Percentiles rank a stretch among this genome's conserved stretches.
phyloP scores from a whole-genome alignment of 257 asterid genomes.

The Salvia hispanica region DNA sequence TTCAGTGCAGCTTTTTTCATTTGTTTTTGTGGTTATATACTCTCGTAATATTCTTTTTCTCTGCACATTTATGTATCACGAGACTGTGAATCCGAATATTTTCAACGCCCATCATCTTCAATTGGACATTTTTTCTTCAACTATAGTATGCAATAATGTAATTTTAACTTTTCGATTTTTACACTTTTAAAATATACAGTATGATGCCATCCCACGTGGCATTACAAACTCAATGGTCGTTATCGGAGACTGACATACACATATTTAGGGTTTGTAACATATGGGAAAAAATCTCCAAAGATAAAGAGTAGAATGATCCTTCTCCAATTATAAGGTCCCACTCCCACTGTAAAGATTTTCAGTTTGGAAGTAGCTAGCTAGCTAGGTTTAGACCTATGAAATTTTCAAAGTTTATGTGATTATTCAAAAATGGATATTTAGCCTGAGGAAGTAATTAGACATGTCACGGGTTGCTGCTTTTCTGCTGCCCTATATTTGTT shows the following conservation, averaged over 20 bases:
- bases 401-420: too few relatives aligned
- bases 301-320: neutral
- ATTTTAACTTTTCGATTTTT: neutral
- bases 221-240: neutral
- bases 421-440: too few relatives aligned
- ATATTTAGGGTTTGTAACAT: constrained; percentile 7
- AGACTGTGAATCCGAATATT: constrained; percentile 3
- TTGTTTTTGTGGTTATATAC: neutral
- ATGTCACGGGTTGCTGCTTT: too few relatives aligned
- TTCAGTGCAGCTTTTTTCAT: constrained; percentile 19
- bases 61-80: constrained; percentile 11
- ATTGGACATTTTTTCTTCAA: neutral
- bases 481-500: too few relatives aligned
- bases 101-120: constrained; percentile 8
- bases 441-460: too few relatives aligned
- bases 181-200: neutral
- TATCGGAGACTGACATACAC: neutral
- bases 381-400: too few relatives aligned
- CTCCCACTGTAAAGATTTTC: too few relatives aligned
- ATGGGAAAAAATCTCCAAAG: neutral
- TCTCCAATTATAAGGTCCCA: neutral
- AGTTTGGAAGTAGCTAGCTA: too few relatives aligned
- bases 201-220: constrained; percentile 5
- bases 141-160: neutral
- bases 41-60: constrained; percentile 28